Conservation (phyloP, 495 filamentous ascomycete genomes). For the Podospora comata region DNA sequence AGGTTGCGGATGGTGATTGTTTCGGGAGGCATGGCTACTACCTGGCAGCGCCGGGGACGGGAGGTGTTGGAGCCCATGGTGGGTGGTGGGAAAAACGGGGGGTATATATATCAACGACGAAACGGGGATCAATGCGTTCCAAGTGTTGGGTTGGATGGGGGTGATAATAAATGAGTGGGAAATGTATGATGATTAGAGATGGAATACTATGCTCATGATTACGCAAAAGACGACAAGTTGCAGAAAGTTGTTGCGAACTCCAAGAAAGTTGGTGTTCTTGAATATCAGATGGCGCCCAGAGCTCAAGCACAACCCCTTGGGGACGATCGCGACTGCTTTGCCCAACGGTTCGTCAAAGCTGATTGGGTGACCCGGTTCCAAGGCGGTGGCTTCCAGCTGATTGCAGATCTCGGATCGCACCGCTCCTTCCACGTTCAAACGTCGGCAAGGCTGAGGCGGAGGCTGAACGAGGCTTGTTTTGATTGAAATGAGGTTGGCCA, state of each 20-base stretch:
- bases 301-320: neutral
- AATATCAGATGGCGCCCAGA: neutral
- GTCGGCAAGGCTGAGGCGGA: constrained; percentile 1
- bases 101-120: neutral
- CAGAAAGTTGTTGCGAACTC: neutral
- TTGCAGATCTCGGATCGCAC: constrained; percentile 3
- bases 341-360: neutral
- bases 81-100: neutral
- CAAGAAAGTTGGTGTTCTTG: neutral
- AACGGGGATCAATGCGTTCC: neutral
- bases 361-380: neutral
- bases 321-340: constrained; percentile 1
- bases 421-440: constrained; percentile 1
- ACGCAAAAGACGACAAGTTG: neutral
- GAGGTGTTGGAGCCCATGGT: constrained; percentile 22
- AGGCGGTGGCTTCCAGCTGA: neutral
- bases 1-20: constrained; percentile 82
- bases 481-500: neutral
- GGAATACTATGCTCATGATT: neutral
- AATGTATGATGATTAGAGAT: neutral
- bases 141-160: neutral
- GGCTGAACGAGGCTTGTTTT: constrained; percentile 1
- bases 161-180: neutral
- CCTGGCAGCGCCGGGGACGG: constrained; percentile 1
- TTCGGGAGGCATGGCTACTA: constrained; percentile 33